Evolutionary conservation across 2,329 filamentous ascomycete species (phyloP), one percentile per base, ranked within the genome.

Genomic region (Aspergillus fructus): DNA sequence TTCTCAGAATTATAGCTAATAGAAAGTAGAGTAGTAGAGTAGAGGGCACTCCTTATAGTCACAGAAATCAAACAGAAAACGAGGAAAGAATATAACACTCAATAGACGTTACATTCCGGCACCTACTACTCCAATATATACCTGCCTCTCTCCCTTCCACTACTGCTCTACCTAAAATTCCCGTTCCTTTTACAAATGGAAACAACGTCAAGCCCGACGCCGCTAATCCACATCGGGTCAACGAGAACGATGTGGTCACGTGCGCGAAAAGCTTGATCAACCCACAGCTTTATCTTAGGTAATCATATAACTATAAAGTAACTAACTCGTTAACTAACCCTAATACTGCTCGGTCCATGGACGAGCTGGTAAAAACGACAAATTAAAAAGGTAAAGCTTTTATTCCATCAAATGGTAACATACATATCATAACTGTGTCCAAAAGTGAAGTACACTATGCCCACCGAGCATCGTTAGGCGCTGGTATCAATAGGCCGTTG

Each of bases 361-460:
- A 30, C 27, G 8, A 9, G 3, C 9, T 8, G 9, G 9, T 30
- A 30, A 30, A 30, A 30, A 30, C 27, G 27, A 30, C 9, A 3
- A 30, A 30, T 30, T 11, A 30, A 30, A 11, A 30, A 30, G 27
- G 27, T 30, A 30, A 30, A 30, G 27, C 27, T 61, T 61, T 60
- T 59, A 57, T 59, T 59, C 49, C 53, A 49, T 55, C 30, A 59
- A 55, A 55, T 48, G 33, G 49, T 63, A 62, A 58, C 61, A 62
- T 63, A 63, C 61, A 62, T 19, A 41, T 58, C 61, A 60, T 62
- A 55, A 62, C 43, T 50, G 51, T 53, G 39, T 52, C 57, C 55
- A 54, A 50, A 52, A 48, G 33, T 42, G 24, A 47, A 46, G 43
- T 59, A 59, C 49, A 58, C 50, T 37, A 55, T 48, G 43, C 24